These are phyloP conservation scores for Ophiocordyceps australis DNA, from an alignment of 2,329 filamentous ascomycete species.

Conservation along the genomic window DNA sequence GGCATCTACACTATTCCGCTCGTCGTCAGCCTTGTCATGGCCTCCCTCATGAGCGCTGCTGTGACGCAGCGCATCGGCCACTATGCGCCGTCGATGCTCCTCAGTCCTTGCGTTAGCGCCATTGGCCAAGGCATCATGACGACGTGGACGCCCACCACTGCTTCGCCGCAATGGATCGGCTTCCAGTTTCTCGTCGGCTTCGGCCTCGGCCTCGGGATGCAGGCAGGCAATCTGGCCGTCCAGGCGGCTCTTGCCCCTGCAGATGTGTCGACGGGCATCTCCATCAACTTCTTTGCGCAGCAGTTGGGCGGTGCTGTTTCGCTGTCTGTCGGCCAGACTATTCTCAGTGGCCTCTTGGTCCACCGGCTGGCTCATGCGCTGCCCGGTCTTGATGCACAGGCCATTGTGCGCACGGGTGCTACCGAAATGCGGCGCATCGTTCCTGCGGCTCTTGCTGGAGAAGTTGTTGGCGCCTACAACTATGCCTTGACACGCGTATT, in stretches of 20 bases:
- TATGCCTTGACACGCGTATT: no score
- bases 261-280: conserved; percentile 30
- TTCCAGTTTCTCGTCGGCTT: conserved; percentile 37
- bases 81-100: conserved; percentile 20
- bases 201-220: conserved; percentile 30
- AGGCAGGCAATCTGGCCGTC: conserved; percentile 27
- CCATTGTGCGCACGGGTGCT: no score
- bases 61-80: conserved; percentile 24
- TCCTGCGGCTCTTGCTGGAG: no score
- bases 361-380: no score
- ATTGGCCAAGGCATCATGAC: conserved; percentile 36
- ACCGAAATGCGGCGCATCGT: no score
- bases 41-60: conserved; percentile 23
- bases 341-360: no score
- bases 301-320: conserved; percentile 47
- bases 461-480: no score
- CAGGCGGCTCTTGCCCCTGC: conserved; percentile 30
- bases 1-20: conserved; percentile 36
- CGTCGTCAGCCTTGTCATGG: conserved; percentile 29
- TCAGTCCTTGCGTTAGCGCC: no score
- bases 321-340: conserved; percentile 47
- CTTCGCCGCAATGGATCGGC: conserved; percentile 33
- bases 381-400: no score
- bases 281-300: conserved; percentile 42
- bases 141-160: conserved; percentile 27